Evolutionary conservation across 176 grass and related monocot species (phyloP).

Genomic region (Thinopyrum elongatum): DNA sequence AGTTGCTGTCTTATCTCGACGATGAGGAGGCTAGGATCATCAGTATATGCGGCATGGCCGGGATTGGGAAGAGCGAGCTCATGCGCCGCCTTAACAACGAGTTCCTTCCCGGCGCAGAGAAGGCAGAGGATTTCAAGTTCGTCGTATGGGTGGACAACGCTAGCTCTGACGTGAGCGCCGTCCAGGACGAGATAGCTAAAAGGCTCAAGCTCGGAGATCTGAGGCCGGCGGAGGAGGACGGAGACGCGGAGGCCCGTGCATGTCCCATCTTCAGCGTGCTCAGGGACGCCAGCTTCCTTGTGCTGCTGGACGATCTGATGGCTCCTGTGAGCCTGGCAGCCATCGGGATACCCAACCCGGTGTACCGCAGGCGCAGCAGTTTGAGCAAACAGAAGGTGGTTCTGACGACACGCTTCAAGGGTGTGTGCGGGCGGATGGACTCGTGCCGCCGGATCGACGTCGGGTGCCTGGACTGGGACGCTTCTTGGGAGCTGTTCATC

Average conservation of each 20-base stretch:
- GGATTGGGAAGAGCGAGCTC: slow-evolving; percentile 31
- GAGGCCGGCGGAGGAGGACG: background rate
- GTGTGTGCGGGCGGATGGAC: slow-evolving; percentile 33
- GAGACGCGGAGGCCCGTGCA: background rate
- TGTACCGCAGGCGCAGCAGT: background rate
- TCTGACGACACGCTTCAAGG: slow-evolving; percentile 17
- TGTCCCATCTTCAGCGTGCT: slow-evolving; percentile 11
- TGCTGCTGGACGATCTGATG: slow-evolving; percentile 30
- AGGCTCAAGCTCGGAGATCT: background rate
- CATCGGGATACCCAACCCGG: slow-evolving; percentile 29
- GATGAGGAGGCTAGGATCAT: background rate
- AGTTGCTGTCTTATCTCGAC: background rate
- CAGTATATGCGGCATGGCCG: slow-evolving; percentile 36
- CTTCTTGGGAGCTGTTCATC: slow-evolving; percentile 30
- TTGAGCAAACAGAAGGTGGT: slow-evolving; percentile 35
- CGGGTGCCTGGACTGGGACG: background rate
- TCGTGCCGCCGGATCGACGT: slow-evolving; percentile 30
- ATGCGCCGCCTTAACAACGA: slow-evolving; percentile 34
- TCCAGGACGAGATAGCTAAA: slow-evolving; percentile 20
- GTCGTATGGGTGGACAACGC: slow-evolving; percentile 10
- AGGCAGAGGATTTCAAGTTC: background rate
- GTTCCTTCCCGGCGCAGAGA: background rate
- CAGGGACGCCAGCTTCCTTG: slow-evolving; percentile 17
- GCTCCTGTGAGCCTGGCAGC: background rate
- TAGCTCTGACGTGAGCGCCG: background rate